Evolutionary conservation across 164 flowering plant species (phyloP).

Genomic region (Nymphaea thermarum): DNA sequence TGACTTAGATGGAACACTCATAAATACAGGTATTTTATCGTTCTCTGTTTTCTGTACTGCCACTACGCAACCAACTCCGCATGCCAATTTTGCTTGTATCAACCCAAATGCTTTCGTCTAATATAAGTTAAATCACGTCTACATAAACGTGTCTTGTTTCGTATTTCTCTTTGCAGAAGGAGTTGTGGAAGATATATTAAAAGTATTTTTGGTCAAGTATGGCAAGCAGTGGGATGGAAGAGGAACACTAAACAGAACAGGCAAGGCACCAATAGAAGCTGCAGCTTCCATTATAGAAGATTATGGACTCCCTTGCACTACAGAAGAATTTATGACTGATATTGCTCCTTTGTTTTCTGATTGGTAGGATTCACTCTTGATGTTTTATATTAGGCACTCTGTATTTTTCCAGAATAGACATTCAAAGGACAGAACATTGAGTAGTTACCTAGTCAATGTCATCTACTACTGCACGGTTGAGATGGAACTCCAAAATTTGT

Average conservation of each 20-base stretch:
- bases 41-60: conserved; percentile 1
- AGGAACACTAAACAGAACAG: conserved; percentile 39
- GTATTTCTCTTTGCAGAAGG: neutral
- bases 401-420: neutral
- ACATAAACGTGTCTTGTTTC: neutral
- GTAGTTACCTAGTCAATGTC: too few relatives aligned
- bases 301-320: conserved; percentile 63
- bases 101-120: neutral
- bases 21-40: conserved; percentile 58
- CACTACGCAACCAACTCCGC: neutral
- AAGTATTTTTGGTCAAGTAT: conserved; percentile 41
- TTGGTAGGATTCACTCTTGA: conserved; percentile 29
- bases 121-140: neutral
- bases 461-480: too few relatives aligned
- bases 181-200: conserved; percentile 40
- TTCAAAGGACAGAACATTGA: too few relatives aligned
- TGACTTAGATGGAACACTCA: conserved; percentile 91
- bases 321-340: conserved; percentile 51
- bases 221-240: conserved; percentile 85
- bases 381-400: neutral
- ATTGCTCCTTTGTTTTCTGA: conserved; percentile 51
- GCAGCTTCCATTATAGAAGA: conserved; percentile 60
- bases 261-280: conserved; percentile 71
- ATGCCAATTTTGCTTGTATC: too few relatives aligned
- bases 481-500: neutral